Conservation (phyloP, 352 stramenopile species). For the Phytophthora sp. region DNA sequence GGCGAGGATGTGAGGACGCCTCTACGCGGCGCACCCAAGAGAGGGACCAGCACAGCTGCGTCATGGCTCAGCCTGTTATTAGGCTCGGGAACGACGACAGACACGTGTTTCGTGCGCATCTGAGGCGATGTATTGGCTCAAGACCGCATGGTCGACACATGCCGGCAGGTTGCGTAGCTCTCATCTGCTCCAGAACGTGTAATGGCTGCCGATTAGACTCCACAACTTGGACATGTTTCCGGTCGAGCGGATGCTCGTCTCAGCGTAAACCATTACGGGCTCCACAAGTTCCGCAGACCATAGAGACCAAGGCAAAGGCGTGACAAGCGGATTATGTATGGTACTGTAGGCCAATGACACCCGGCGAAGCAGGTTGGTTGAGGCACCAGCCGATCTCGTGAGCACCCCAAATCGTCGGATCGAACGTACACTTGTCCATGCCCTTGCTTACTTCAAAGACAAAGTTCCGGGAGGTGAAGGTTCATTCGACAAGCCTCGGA, state of each 20-base stretch:
- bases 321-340: conserved; percentile 15
- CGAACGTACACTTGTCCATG: conserved; percentile 32
- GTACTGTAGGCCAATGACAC: too few species aligned
- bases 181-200: conserved; percentile 28
- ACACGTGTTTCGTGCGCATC: conserved; percentile 25
- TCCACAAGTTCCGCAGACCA: conserved; percentile 1
- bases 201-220: conserved; percentile 29
- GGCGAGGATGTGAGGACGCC: conserved; percentile 28
- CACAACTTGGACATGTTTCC: conserved; percentile 5
- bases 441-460: conserved; percentile 31
- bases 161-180: not conserved
- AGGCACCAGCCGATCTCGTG: too few species aligned
- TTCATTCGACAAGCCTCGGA: too few species aligned
- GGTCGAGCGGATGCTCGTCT: conserved; percentile 12
- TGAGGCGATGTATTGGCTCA: conserved; percentile 24
- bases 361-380: too few species aligned
- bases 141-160: conserved; percentile 19
- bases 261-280: conserved; percentile 14
- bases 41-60: conserved; percentile 25
- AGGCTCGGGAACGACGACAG: conserved; percentile 1
- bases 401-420: conserved; percentile 35
- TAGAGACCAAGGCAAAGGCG: conserved; percentile 30
- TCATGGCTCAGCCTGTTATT: conserved; percentile 24
- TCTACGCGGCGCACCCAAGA: conserved; percentile 19
- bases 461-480: conserved; percentile 7